Base-by-base conservation (phyloP, 164 flowering plant genomes). In the Cinnamomum chago region DNA sequence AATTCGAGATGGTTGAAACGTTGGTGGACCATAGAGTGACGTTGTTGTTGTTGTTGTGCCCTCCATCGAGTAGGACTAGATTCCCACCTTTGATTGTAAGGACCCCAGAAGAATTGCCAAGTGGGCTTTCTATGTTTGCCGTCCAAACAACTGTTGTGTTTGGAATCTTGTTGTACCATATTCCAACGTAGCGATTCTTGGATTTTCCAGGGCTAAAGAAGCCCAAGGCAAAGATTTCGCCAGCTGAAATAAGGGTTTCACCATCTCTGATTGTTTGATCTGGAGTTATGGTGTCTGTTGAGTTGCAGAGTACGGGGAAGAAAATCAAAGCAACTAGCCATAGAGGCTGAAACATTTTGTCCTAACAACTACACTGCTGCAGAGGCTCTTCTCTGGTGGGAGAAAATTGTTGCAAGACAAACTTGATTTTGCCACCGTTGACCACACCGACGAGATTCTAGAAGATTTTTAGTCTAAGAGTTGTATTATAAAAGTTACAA, bases 121-220 rank as follows among this genome's bases (percentile, higher is more conserved):
- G 62, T 15, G 81, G 81, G 3, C 15, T 68, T 2, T 73, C 71
- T 33, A 76, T 50, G 60, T 81, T 81, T 12, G 80, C 80, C 17
- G 75, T 74, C 83, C 83, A 81, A 0, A 75, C 71, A 23, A 76
- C 76, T 1, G 58, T 73, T 27, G 5, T n/a, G 2, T 14, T 7
- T 18, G 55, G 20, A 2, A 70, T 66, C 2, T 65, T 79, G 71
- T 71, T 58, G 62, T 58, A 72, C 83, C 75, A 72, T 62, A 72
- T 40, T 27, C 68, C 75, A 10, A 72, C 55, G 23, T 72, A 62
- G 33, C 51, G 75, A 14, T 72, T 35, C 9, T 22, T 62, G 50
- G 75, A 72, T 15, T 72, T 72, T 3, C 58, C 58, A 3, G 75
- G 51, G 2, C 28, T 64, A 68, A 72, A 72, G 68, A 72, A 72